A percentile compares a stretch with the other conserved stretches of the same genome.
Conservation (phyloP, 805 yeast genomes). For the Candida saitoana region DNA sequence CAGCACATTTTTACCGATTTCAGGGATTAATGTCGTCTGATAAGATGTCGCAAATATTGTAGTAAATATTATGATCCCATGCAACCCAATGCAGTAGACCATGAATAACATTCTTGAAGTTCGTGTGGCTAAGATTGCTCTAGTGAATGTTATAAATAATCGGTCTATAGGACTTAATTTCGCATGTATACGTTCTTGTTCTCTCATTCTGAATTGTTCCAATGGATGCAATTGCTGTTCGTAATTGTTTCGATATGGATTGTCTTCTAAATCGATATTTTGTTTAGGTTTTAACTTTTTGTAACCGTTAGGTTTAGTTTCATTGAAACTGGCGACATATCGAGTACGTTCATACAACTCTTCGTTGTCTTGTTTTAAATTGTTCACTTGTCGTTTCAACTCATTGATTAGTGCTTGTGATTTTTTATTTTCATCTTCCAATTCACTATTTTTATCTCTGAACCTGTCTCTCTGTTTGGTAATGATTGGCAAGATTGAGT, state of each 20-base stretch:
- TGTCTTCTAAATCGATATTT: conserved; percentile 50
- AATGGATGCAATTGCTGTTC: conserved; percentile 81
- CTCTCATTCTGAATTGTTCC: conserved; percentile 73
- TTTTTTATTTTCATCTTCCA: conserved; percentile 75
- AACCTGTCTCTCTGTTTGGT: conserved; percentile 95
- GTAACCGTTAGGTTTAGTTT: conserved; percentile 8
- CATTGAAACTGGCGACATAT: conserved; percentile 53
- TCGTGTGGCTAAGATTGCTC: conserved; percentile 71
- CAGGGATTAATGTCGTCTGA: conserved; percentile 44
- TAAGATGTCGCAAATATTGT: conserved; percentile 51
- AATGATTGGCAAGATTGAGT: conserved; percentile 72
- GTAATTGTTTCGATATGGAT: conserved; percentile 56
- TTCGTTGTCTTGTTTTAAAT: conserved; percentile 68
- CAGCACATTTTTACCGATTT: conserved; percentile 36
- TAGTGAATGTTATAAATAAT: conserved; percentile 65
- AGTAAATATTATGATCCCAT: conserved; percentile 64
- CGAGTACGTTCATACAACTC: conserved; percentile 76
- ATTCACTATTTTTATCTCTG: conserved; percentile 73
- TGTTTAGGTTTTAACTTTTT: conserved; percentile 27
- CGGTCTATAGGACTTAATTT: conserved; percentile 75
- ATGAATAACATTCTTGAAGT: conserved; percentile 69
- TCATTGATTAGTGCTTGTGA: conserved; percentile 51
- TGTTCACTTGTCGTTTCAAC: conserved; percentile 58
- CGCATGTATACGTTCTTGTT: conserved; percentile 69
- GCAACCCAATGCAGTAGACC: conserved; percentile 70